Base-by-base conservation (phyloP, 257 asterid genomes). In the Fraxinus americana region DNA sequence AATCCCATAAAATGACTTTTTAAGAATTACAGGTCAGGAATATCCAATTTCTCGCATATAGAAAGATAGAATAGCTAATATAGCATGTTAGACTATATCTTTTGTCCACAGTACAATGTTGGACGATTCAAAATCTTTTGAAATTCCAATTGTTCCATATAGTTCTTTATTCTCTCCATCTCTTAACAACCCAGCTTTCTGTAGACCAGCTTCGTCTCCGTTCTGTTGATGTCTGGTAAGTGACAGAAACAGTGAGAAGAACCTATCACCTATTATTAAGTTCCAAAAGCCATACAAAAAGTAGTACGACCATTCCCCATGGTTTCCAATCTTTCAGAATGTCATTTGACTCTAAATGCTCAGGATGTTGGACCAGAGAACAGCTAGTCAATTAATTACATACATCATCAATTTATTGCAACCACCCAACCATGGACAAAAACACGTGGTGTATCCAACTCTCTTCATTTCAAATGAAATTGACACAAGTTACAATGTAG, bases 291-390 rank as follows among this genome's bases (percentile, higher is more conserved):
- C 35, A 63, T 3, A 63, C 69, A 23, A 63, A 25, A 63, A 21
- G 17, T 7, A 23, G 17, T 10, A 59, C 67, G 8, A 6, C 67
- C 67, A 59, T 50, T 74, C 32, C 11, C 23, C 35, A 0, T 2
- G 13, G 17, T 2, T 63, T n/a, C 25, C 77, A 25, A 34, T 32
- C 65, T 74, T 13, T 34, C 30, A 54, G 23, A 25, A 63, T 45
- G 29, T 17, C 39, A 41, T 41, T 54, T 57, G 75, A 80, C 67
- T 71, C 52, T 27, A 75, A 29, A 71, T 32, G 36, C 27, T 71
- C 82, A 74, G 76, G 70, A 72, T 19, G 2, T 25, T 17, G 70
- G 73, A 72, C 48, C 70, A 75, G 73, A 27, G 16, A 71, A 39
- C 17, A 66, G 75, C 11, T 9, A 16, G 43, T 67, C 73, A 39